Conservation (phyloP, 805 yeast genomes). For the Soucietia sequanensis region DNA sequence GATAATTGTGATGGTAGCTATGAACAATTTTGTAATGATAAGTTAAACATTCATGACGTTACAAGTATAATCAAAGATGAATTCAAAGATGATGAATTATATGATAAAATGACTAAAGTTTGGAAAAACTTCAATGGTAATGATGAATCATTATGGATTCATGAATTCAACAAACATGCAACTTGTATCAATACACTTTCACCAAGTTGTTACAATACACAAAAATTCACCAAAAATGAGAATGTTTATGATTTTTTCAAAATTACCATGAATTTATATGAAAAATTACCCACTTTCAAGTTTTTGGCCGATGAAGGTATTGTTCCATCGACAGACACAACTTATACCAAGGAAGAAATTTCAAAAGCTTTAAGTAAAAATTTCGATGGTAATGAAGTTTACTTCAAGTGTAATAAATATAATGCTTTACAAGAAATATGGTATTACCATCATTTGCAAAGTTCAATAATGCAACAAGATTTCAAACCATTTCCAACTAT, state of each 20-base stretch:
- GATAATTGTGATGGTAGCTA: constrained; percentile 42
- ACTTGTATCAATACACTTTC: constrained; percentile 39
- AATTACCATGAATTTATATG: constrained; percentile 29
- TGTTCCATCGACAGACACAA: constrained; percentile 29
- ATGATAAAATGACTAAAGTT: constrained; percentile 24
- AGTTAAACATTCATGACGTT: constrained; percentile 26
- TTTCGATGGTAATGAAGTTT: constrained; percentile 32
- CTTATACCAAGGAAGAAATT: constrained; percentile 33
- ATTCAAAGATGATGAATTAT: constrained; percentile 25
- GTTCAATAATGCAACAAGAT: constrained; percentile 66
- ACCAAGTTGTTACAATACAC: constrained; percentile 32
- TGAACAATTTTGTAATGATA: constrained; percentile 34
- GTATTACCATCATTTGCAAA: constrained; percentile 79
- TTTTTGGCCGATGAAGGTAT: constrained; percentile 36
- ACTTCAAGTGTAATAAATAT: constrained; percentile 33
- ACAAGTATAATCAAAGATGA: constrained; percentile 23
- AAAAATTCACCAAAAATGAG: constrained; percentile 13
- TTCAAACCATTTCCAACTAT: constrained; percentile 60
- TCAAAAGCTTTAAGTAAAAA: constrained; percentile 28
- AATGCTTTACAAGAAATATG: constrained; percentile 62
- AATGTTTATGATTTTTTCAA: constrained; percentile 30
- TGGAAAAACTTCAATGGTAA: constrained; percentile 37
- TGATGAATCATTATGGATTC: constrained; percentile 37
- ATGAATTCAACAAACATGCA: constrained; percentile 44
- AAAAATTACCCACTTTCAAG: constrained; percentile 33